phyloP scores from a whole-genome alignment of 306 rosid species.

The Crataegus laevigata region DNA sequence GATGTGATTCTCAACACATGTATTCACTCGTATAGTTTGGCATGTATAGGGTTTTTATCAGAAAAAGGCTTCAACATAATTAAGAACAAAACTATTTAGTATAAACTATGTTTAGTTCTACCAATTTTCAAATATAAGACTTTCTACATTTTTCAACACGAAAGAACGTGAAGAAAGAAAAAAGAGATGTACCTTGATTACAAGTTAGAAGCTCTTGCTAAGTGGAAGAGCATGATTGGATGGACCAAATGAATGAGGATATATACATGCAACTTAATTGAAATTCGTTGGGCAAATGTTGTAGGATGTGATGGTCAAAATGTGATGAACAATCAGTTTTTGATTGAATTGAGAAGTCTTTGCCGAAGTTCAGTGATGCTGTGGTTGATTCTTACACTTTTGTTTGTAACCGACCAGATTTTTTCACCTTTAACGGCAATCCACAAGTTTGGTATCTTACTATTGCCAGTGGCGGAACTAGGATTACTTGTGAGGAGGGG shows the following conservation, averaged over 20 bases:
- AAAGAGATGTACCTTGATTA: not conserved
- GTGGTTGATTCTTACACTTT: not conserved
- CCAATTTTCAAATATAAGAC: no score
- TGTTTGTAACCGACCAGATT: not conserved
- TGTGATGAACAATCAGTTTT: not conserved
- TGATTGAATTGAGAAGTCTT: not conserved
- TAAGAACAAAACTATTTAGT: no score
- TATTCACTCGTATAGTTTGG: no score
- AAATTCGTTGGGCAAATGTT: not conserved
- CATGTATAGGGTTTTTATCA: no score
- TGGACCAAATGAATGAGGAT: not conserved
- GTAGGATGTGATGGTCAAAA: not conserved
- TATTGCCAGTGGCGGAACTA: no score
- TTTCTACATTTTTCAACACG: no score
- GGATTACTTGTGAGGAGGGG: no score
- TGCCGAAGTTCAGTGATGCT: not conserved
- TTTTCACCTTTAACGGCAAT: not conserved
- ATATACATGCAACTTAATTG: not conserved
- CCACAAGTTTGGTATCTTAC: not conserved
- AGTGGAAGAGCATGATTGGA: not conserved
- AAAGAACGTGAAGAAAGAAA: not conserved
- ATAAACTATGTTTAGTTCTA: no score
- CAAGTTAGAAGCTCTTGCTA: not conserved
- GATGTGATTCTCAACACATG: no score
- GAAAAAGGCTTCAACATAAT: no score